Base-by-base conservation (phyloP, 192 early-diverging fungal genomes). In the Backusella tuberculispora region DNA sequence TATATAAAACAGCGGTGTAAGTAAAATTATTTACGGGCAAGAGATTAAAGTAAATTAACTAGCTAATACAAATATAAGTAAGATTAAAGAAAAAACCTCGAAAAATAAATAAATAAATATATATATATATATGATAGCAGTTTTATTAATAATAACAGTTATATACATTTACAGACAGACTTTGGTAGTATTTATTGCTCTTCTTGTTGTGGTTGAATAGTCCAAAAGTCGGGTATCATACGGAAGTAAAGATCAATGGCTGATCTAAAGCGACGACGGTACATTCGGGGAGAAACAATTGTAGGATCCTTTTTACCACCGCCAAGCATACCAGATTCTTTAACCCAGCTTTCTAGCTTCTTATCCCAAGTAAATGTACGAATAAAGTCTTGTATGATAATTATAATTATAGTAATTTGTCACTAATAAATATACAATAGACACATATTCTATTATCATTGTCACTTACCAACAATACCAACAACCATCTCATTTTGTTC, bases 311-410 rank as follows among this genome's bases (percentile, higher is more conserved):
- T 92, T 26, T 93, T 92, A 14, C 95, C 94, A 14, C 97, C 96
- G 38, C 96, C 96, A 48, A 98, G 76, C 76, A 96, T 86, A 14
- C 92, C 92, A 0, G 95, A 88, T 76, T 98, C 97, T 82, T 99
- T 99, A 34, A 99, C 97, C 96, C 96, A 98, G 72, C 91, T 95
- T 78, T 99, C 98, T 15, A 99, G 81, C 80, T 95, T 95, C 83
- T 99, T 99, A 80, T 99, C 98, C 96, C 96, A 99, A 0, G 97
- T 99, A 78, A 97, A 99, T 4, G 95, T 96, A 48, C 97, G 90
- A 56, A 98, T 97, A 84, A 95, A 98, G 77, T 99, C 97, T 82
- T 53, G 29, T 6, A 43, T 45, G 29, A 34, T 34, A 34, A 2
- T 34, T 34, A 2, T 34, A 2, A 34, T 34, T 34, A 34, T 34